These are phyloP conservation scores for Dillenia suffruticosa DNA, from an alignment of 164 flowering plant genomes.

Conservation along the genomic window DNA sequence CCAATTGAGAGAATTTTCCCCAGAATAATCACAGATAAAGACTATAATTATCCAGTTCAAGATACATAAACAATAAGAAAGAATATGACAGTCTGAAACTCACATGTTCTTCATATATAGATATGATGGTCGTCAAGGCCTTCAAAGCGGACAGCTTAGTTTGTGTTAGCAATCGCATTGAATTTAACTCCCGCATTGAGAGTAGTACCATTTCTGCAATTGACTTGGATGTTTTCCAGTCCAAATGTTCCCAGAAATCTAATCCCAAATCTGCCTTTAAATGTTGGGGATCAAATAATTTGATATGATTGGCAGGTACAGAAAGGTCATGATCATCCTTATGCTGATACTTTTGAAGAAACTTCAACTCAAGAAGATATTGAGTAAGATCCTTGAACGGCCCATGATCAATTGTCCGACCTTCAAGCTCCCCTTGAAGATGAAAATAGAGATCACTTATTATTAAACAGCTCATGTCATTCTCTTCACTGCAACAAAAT, in stretches of 20 bases:
- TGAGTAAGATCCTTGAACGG: constrained; percentile 74
- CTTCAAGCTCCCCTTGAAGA: constrained; percentile 89
- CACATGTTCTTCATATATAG: constrained; percentile 41
- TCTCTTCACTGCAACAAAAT: constrained; percentile 49
- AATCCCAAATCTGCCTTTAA: constrained; percentile 56
- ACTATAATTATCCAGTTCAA: too few species aligned
- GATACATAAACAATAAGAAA: not conserved
- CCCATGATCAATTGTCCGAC: constrained; percentile 61
- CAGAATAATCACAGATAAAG: too few species aligned
- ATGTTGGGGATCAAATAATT: constrained; percentile 42
- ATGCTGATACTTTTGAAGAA: constrained; percentile 32
- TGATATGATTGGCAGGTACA: constrained; percentile 18
- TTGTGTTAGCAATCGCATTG: constrained; percentile 36
- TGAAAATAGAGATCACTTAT: constrained; percentile 83
- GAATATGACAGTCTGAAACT: constrained; percentile 24
- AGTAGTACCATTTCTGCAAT: constrained; percentile 56
- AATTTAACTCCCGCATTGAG: constrained; percentile 54
- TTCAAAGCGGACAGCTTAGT: constrained; percentile 63
- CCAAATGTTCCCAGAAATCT: constrained; percentile 68
- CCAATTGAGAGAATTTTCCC: too few species aligned
- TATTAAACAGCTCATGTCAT: constrained; percentile 47
- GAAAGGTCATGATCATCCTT: constrained; percentile 27
- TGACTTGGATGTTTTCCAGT: constrained; percentile 60
- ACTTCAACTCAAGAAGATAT: constrained; percentile 43
- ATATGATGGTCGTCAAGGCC: constrained; percentile 45